Base-by-base conservation (phyloP, 225 moss, liverwort and hornwort species). In the Bryum argenteum region DNA sequence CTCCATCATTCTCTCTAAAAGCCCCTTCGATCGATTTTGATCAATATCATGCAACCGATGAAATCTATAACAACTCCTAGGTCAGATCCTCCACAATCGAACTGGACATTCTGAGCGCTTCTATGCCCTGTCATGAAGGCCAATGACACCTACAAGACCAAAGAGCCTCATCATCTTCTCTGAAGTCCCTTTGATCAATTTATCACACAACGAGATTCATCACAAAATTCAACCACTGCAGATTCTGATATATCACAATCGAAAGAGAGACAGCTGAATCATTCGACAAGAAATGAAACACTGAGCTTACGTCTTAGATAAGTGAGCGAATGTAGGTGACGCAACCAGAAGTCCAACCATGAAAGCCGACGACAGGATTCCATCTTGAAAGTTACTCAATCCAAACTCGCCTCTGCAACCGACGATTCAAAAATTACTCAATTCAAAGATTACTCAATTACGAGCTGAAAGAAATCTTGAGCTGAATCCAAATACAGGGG, bases 301-400 rank as follows among this genome's bases (percentile, higher is more conserved):
- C 55, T 38, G 43, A 7, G 37, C 84, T 79, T 70, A 89, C 78
- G 76, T 91, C 73, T 94, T 92, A 20, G 94, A 92, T 11, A 98
- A 66, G 57, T 98, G 83, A 42, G 97, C 97, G 61, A 98, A 98
- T 59, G 94, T 75, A 42, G 97, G 97, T 7, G 97, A 98, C 13
- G 94, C 86, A 55, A 55, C 80, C 40, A 98, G 24, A 56, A 98
- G 80, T 17, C 97, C 97, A 67, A 94, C 88, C 97, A 98, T 92
- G 65, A 98, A 98, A 8, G 92, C 92, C 1, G 97, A 98, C 0
- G 94, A 84, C 75, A 98, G 53, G 71, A 94, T 65, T 11, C 97
- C 97, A 75, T 98, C 97, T 53, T 94, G 78, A 63, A 94, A 98
- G 71, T 94, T 89, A 11, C 84, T 81, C 71, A 94, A 85, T 10